Percentiles rank a stretch among this genome's conserved stretches.
phyloP scores from a whole-genome alignment of 257 asterid genomes.

The Salvia hispanica region DNA sequence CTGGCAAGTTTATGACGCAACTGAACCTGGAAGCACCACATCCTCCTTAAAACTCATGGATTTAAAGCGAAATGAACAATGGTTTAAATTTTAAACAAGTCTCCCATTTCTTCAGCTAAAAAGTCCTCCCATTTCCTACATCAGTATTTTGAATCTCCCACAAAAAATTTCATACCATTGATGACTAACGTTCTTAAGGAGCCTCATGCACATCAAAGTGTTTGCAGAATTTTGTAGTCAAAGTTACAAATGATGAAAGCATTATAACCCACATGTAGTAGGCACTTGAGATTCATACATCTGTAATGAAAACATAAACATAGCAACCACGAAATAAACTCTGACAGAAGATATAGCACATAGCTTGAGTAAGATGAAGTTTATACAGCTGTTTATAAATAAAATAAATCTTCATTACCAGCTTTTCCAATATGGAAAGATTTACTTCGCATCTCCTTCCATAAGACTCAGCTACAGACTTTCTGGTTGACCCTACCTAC shows the following conservation, averaged over 20 bases:
- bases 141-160: conserved; percentile 18
- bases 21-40: conserved; percentile 63
- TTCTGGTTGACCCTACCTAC: conserved; percentile 92
- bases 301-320: conserved; percentile 6
- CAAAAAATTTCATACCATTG: conserved; percentile 1
- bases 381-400: conserved; percentile 3
- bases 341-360: conserved; percentile 14
- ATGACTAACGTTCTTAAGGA: conserved; percentile 10
- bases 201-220: conserved; percentile 1
- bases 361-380: conserved; percentile 21
- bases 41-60: conserved; percentile 4
- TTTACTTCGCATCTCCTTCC: conserved; percentile 85
- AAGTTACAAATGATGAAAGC: conserved; percentile 9
- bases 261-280: background rate
- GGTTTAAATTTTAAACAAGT: background rate
- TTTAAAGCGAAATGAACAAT: conserved; percentile 4
- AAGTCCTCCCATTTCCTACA: conserved; percentile 1
- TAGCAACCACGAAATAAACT: background rate
- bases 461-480: conserved; percentile 77
- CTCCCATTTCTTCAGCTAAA: background rate
- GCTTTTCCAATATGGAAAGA: conserved; percentile 67
- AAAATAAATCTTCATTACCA: conserved; percentile 51
- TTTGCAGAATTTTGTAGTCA: background rate
- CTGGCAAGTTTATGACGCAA: conserved; percentile 85
- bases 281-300: background rate